Evolutionary conservation across 257 asterid genomes (phyloP).

Genomic region (Ballota nigra): DNA sequence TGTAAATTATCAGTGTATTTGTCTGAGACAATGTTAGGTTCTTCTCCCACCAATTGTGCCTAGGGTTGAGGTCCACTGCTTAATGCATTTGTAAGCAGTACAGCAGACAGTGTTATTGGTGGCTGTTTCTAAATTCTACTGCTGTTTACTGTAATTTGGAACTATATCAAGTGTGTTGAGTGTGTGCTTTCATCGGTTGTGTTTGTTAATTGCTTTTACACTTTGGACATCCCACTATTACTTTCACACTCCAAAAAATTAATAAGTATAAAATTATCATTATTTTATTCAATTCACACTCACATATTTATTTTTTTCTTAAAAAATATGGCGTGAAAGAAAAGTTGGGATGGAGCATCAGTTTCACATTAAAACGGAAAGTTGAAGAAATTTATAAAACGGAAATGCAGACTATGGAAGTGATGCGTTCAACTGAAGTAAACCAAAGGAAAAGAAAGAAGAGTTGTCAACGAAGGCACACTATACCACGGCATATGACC

Average conservation of each 20-base stretch:
- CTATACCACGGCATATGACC: slow-evolving; percentile 55
- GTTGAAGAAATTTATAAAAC: no score
- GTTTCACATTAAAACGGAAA: no score
- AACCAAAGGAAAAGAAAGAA: no score
- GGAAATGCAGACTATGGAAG: not conserved
- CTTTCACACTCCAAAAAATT: no score
- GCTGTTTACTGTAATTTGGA: slow-evolving; percentile 5
- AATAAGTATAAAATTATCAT: no score
- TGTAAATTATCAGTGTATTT: not conserved
- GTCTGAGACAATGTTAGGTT: not conserved
- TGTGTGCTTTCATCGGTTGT: not conserved
- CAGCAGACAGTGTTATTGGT: not conserved
- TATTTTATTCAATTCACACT: no score
- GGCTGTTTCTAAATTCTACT: slow-evolving; percentile 2
- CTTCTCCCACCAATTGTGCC: not conserved
- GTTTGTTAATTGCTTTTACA: no score
- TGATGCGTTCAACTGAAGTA: no score
- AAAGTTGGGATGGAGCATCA: no score
- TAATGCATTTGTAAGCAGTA: not conserved
- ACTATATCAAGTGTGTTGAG: not conserved
- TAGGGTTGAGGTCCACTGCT: not conserved
- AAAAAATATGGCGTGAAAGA: no score
- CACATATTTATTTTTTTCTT: no score
- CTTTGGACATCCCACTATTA: no score
- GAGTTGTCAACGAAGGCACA: slow-evolving; percentile 55